Evolutionary conservation across 2,329 filamentous ascomycete genomes (phyloP), one percentile per base, ranked within the genome.

Genomic region (Rasamsonia emersonii): DNA sequence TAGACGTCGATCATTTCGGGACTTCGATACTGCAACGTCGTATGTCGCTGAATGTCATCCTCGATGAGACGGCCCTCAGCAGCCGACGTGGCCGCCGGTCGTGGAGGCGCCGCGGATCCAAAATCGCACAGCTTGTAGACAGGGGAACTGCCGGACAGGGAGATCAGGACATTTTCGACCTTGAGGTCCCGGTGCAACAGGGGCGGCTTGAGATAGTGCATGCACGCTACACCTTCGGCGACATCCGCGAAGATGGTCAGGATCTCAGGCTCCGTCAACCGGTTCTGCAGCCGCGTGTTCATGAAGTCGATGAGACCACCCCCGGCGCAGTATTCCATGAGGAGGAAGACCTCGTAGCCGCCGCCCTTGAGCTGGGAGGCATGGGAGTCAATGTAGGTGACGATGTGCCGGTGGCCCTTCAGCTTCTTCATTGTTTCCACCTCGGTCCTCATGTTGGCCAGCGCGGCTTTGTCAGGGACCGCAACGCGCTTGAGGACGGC

Each of bases 371-470:
- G 68, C 62, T 96, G 88, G 10, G 86, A 95, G 21, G 91, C 91
- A 62, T 98, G 91, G 44, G 89, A 96, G 67, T 98, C 91, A 58
- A 96, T 88, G 64, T 98, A 98, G 37, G 82, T 95, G 50, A 98
- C 91, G 53, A 98, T 96, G 49, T 91, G 82, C 41, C 79, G 78
- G 71, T 96, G 91, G 36, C 91, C 91, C 69, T 94, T 94, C 49
- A 98, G 73, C 62, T 91, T 88, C 77, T 98, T 98, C 91, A 98
- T 98, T 9, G 91, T 98, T 67, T 98, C 91, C 47, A 98, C 91
- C 70, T 98, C 91, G 45, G 80, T 96, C 59, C 91, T 79, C 91
- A 98, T 96, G 60, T 84, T 88, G 41, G 85, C 83, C 63, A 98
- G 70, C 37, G 89, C 77, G 43, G 93, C 84, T 70, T 93, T 95